Percentiles rank a stretch among this genome's conserved stretches.
These are phyloP conservation scores for Marchantia paleacea DNA, from an alignment of 225 moss, liverwort and hornwort species.

Conservation along the genomic window DNA sequence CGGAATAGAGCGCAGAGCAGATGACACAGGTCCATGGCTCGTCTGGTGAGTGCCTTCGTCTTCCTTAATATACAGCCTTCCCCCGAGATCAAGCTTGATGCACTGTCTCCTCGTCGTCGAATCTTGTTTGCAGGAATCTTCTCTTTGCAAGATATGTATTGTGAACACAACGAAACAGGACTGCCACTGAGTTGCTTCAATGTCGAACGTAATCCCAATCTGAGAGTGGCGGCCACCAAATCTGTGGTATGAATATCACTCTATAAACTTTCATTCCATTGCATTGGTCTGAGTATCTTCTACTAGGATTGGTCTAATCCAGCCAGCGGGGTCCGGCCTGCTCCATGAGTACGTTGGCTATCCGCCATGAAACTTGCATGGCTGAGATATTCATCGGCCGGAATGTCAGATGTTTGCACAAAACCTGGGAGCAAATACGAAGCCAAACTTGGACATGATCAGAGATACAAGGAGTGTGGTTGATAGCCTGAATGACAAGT, in stretches of 20 bases:
- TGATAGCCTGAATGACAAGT: constrained; percentile 57
- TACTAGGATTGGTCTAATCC: neutral
- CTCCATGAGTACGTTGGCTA: neutral
- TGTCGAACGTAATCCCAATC: constrained; percentile 51
- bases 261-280: neutral
- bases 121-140: constrained; percentile 40
- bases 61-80: neutral
- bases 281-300: neutral
- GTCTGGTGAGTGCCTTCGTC: no score
- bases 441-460: constrained; percentile 71
- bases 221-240: constrained; percentile 59
- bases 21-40: no score
- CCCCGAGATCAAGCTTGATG: neutral
- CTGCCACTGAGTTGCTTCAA: constrained; percentile 59
- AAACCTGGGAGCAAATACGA: constrained; percentile 68
- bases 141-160: constrained; percentile 72
- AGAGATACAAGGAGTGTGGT: constrained; percentile 65
- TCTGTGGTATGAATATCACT: constrained; percentile 44
- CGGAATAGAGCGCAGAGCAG: no score
- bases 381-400: neutral
- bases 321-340: neutral
- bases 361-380: neutral
- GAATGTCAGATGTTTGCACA: constrained; percentile 69
- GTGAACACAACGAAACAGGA: constrained; percentile 54
- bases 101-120: neutral